Evolutionary conservation across 257 asterid genomes (phyloP), one percentile per base, ranked within the genome.

Genomic region (Solanum acaule): DNA sequence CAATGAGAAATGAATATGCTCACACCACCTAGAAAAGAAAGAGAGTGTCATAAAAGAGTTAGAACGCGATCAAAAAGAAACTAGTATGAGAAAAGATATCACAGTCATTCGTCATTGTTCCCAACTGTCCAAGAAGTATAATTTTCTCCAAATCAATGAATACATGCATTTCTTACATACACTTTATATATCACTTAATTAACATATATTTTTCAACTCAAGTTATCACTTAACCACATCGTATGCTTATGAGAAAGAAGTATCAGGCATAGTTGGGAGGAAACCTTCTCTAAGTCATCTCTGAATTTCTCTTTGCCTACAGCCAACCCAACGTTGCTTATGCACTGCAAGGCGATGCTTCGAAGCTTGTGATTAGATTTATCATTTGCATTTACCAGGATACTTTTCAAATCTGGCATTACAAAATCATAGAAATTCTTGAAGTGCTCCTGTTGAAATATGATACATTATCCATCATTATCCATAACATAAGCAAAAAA

Each of bases 271-370:
- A 71, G 77, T 31, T 31, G 40, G 77, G 38, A 18, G 38, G 18
- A 31, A 46, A 94, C 98, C 98, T 95, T 96, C 93, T 95, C 95
- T 44, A 98, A 98, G 49, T 96, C 98, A 75, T 93, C 96, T 91
- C 94, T 94, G 88, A 95, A 94, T 88, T 92, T 94, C 40, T 96
- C 96, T 91, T 94, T 95, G 87, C 98, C 98, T 90, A 96, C 98
- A 83, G 98, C 98, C 98, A 95, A 25, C 10, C 73, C 73, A 6
- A 67, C 34, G 2, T 3, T 11, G 73, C 10, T 5, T n/a, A n/a
- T 65, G 72, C 72, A 65, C 72, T n/a, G 33, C 72, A 11, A 65
- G 16, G 72, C 7, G 16, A n/a, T 65, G 15, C 33, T 4, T 65
- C 18, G 8, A 65, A 10, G 33, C 7, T 6, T 13, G 27, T 65